Conservation (phyloP, 192 early-diverging fungal genomes). For the Backusella macrospora region DNA sequence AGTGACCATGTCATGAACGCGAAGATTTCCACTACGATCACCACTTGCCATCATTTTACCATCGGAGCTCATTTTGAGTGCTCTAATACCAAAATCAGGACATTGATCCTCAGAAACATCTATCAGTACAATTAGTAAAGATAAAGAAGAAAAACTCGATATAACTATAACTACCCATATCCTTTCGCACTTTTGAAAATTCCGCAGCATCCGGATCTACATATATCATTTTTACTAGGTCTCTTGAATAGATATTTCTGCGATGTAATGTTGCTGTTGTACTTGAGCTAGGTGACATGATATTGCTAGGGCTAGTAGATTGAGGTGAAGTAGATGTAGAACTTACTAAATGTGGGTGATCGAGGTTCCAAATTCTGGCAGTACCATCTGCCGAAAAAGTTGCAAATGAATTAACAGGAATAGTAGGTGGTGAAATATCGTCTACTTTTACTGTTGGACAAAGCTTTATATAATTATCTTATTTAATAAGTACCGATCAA, state of each 20-base stretch:
- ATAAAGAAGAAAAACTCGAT: neutral
- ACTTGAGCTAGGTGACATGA: slow-evolving; percentile 16
- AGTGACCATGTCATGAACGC: slow-evolving; percentile 61
- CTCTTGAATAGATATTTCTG: slow-evolving; percentile 62
- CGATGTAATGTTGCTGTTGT: slow-evolving; percentile 23
- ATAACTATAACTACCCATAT: slow-evolving; percentile 18
- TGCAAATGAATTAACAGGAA: slow-evolving; percentile 60
- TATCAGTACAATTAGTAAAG: slow-evolving; percentile 15
- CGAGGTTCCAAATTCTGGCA: slow-evolving; percentile 79
- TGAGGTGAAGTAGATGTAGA: slow-evolving; percentile 24
- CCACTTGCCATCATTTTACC: slow-evolving; percentile 71
- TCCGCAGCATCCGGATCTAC: slow-evolving; percentile 52
- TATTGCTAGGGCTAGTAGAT: slow-evolving; percentile 4
- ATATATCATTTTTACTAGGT: slow-evolving; percentile 62
- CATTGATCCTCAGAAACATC: slow-evolving; percentile 40
- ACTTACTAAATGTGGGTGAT: slow-evolving; percentile 25
- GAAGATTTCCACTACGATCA: slow-evolving; percentile 73
- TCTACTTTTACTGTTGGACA: slow-evolving; percentile 3
- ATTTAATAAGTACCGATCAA: neutral
- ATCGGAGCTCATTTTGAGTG: slow-evolving; percentile 65
- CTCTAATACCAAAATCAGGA: slow-evolving; percentile 65
- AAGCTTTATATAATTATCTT: neutral
- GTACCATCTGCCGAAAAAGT: slow-evolving; percentile 81
- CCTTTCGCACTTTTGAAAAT: slow-evolving; percentile 31
- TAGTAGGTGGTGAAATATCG: slow-evolving; percentile 5